Base-by-base conservation (phyloP, 352 stramenopile species). In the Phytophthora podocarpi region DNA sequence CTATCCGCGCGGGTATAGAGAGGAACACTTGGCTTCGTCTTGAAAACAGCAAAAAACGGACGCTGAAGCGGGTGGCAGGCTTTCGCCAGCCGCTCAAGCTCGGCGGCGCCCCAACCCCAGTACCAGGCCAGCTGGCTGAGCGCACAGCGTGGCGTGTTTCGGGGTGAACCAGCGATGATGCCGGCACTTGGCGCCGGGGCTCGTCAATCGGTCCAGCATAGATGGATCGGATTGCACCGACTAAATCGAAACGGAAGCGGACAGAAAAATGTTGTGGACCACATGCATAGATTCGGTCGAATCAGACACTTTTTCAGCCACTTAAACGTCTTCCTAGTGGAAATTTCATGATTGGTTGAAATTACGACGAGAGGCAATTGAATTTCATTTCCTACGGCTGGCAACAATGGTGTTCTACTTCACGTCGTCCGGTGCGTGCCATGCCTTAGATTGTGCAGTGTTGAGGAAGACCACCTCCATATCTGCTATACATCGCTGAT, bases 341-440 rank as follows among this genome's bases (percentile, higher is more conserved):
- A n/a, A 74, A 57, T 27, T 56, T 7, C 21, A 46, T 23, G 41
- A 72, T 65, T 69, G 46, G 53, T 24, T 60, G 40, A 73, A 69
- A 70, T 36, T 45, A 27, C 6, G 6, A 3, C 4, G 18, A 45
- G 15, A n/a, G 0, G 23, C 9, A 32, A 23, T 31, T 34, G 24
- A 43, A 40, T 51, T 41, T 51, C 36, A 51, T 31, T 39, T 16
- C 11, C 5, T 28, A 18, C 41, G 46, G 24, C 37, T 13, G 20
- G 37, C 36, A 28, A 64, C 2, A 1, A 91, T 92, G 83, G 83
- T 91, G 59, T 91, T 89, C 72, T 91, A 84, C 78, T 91, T 89
- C 70, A 90, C 81, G 46, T 91, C 84, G n/a, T 90, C 82, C 26
- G 84, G 84, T 93, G 58, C 46, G 78, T 72, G 9, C 10, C n/a